Evolutionary conservation across 148 eudicot genomes (phyloP).

Genomic region (Agrostemma githago): DNA sequence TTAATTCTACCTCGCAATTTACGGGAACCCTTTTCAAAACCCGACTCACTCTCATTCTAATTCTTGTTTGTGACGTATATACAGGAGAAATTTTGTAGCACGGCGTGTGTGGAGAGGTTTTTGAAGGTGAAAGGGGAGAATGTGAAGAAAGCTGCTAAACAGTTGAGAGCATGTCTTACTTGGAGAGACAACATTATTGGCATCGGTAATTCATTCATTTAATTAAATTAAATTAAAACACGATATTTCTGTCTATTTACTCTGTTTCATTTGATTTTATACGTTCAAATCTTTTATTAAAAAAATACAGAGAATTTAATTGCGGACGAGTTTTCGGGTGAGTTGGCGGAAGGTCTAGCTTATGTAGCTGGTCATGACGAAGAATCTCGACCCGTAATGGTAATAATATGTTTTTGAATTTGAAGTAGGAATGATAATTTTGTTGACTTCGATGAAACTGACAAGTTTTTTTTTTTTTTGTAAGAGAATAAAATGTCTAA

Average conservation of each 20-base stretch:
- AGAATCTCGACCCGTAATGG: constrained; percentile 74
- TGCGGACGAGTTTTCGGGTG: constrained; percentile 93
- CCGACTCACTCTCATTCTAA: neutral
- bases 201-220: constrained; percentile 38
- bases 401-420: constrained; percentile 15
- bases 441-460: neutral
- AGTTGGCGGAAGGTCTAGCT: constrained; percentile 86
- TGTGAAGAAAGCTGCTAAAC: constrained; percentile 83
- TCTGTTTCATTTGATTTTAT: neutral
- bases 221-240: neutral
- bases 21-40: neutral
- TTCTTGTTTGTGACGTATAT: neutral
- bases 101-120: constrained; percentile 82
- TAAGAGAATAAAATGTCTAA: constrained; percentile 9
- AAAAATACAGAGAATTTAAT: constrained; percentile 55
- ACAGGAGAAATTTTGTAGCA: constrained; percentile 89
- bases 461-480: neutral
- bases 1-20: neutral
- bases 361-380: constrained; percentile 93
- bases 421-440: neutral
- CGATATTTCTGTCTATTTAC: neutral
- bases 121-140: constrained; percentile 74
- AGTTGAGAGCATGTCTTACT: constrained; percentile 66
- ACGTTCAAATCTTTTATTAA: neutral
- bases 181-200: constrained; percentile 75